These are phyloP conservation scores for Onygena corvina DNA, from an alignment of 2,329 filamentous ascomycete genomes.

Conservation along the genomic window DNA sequence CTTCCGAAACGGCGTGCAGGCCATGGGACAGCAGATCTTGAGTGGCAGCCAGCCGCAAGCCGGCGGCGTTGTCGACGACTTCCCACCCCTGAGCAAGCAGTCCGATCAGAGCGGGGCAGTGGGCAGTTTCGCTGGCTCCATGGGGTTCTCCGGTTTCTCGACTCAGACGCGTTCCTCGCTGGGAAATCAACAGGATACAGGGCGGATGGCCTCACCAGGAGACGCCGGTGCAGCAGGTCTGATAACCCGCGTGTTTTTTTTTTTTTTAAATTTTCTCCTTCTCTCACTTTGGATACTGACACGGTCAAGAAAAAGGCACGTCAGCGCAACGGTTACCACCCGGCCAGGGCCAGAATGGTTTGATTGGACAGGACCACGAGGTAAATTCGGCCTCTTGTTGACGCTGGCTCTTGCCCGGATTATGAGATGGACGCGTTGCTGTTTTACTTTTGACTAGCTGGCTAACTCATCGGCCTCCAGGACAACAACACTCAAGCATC, in stretches of 20 bases:
- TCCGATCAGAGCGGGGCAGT: slow-evolving; percentile 35
- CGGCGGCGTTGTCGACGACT: slow-evolving; percentile 47
- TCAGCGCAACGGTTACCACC: slow-evolving; percentile 33
- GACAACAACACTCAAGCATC: slow-evolving; percentile 13
- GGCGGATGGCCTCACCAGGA: slow-evolving; percentile 28
- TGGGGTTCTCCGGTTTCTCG: slow-evolving; percentile 32
- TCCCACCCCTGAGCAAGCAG: slow-evolving; percentile 47
- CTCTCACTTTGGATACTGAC: background rate
- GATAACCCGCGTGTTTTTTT: slow-evolving; percentile 1
- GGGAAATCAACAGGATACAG: slow-evolving; percentile 23
- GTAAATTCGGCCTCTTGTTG: slow-evolving; percentile 17
- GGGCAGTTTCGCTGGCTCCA: slow-evolving; percentile 30
- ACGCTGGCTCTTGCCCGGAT: slow-evolving; percentile 2
- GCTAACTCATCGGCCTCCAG: background rate
- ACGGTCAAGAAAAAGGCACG: no score
- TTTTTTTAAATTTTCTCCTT: background rate
- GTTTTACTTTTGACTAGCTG: background rate
- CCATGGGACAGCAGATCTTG: slow-evolving; percentile 41
- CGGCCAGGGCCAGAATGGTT: slow-evolving; percentile 33
- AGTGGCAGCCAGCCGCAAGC: slow-evolving; percentile 42
- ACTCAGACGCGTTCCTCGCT: slow-evolving; percentile 24
- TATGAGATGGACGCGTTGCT: background rate
- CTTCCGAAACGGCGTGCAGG: slow-evolving; percentile 46
- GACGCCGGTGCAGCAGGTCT: slow-evolving; percentile 21
- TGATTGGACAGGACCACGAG: slow-evolving; percentile 34